Evolutionary conservation across 1,284 basidiomycete species (phyloP).

Genomic region (Ceratobasidium sp.): DNA sequence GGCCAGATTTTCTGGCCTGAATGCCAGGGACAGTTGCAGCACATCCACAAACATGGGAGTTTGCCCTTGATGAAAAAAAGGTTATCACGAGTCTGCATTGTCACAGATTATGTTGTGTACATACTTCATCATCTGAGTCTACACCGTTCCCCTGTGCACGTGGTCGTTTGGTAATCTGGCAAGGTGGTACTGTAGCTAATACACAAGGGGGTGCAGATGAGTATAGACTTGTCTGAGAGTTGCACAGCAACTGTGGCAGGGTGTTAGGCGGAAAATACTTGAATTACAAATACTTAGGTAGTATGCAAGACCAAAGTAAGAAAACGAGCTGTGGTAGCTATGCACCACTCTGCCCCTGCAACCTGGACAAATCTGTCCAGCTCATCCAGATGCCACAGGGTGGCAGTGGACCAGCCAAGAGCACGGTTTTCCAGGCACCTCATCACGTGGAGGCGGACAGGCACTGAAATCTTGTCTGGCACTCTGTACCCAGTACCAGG

Average conservation of each 20-base stretch:
- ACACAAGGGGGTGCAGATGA: background rate
- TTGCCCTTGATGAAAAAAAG: constrained; percentile 5
- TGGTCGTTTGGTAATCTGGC: background rate
- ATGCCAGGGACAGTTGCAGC: constrained; percentile 23
- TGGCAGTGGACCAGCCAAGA: background rate
- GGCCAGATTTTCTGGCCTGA: constrained; percentile 10
- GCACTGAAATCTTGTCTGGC: background rate
- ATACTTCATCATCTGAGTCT: constrained; percentile 8
- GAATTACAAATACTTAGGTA: constrained; percentile 24
- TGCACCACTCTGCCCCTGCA: background rate
- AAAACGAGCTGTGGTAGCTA: background rate
- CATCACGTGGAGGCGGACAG: background rate
- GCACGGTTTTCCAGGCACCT: constrained; percentile 12
- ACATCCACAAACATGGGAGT: constrained; percentile 11
- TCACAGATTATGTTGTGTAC: background rate
- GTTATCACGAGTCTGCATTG: background rate
- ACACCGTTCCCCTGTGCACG: background rate
- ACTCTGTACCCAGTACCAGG: background rate
- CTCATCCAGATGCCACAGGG: background rate
- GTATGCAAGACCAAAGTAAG: background rate
- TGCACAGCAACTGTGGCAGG: background rate
- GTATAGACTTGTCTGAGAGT: constrained; percentile 1
- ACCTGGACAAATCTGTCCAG: constrained; percentile 17
- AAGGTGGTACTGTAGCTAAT: background rate
- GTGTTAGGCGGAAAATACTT: constrained; percentile 6